Evolutionary conservation across 106 monocot species (phyloP).

Genomic region (Allium cepa): DNA sequence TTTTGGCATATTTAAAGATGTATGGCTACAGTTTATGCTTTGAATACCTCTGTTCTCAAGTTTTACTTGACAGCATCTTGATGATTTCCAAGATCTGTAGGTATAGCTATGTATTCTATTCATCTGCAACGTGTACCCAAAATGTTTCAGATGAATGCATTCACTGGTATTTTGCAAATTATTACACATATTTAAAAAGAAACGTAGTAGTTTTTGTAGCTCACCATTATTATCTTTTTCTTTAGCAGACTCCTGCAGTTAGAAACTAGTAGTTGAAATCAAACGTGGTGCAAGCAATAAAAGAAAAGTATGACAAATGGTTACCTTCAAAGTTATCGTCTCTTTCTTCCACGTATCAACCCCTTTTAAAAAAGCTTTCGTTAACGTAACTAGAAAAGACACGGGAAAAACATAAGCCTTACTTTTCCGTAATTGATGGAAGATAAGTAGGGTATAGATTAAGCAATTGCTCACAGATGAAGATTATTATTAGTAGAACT

Average conservation of each 20-base stretch:
- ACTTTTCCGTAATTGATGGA: no score
- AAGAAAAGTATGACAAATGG: slow-evolving; percentile 1
- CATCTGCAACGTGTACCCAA: neutral
- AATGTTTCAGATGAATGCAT: no score
- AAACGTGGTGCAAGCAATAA: neutral
- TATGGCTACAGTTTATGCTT: neutral
- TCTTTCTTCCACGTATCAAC: slow-evolving; percentile 89
- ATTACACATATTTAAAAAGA: no score
- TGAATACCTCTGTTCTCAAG: slow-evolving; percentile 26
- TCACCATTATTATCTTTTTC: slow-evolving; percentile 31
- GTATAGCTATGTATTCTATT: slow-evolving; percentile 52
- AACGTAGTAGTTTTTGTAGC: neutral
- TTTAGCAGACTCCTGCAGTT: no score
- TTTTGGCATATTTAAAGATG: neutral
- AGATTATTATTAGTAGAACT: no score
- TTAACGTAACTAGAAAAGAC: slow-evolving; percentile 40
- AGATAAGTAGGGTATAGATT: no score
- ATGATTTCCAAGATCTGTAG: slow-evolving; percentile 28
- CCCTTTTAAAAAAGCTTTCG: slow-evolving; percentile 73
- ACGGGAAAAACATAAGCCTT: no score
- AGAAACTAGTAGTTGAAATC: no score
- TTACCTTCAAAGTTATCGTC: slow-evolving; percentile 53
- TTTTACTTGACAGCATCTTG: slow-evolving; percentile 14
- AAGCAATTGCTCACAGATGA: no score
- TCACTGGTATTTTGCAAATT: no score